Base-by-base conservation (phyloP, 192 early-diverging fungal species). In the Spizellomyces punctatus region DNA sequence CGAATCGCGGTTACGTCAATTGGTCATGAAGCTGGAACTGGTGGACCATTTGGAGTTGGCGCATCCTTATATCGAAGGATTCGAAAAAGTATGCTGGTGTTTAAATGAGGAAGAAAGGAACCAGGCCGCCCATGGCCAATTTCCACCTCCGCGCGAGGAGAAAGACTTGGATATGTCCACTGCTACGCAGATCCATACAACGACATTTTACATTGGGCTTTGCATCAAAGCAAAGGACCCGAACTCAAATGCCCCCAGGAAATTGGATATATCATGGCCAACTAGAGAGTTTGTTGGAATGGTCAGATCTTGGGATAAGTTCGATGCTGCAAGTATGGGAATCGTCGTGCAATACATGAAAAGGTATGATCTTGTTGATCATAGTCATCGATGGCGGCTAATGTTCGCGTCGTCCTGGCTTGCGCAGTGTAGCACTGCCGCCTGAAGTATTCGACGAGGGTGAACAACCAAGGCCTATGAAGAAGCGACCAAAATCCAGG, bases 131-230 rank as follows among this genome's bases (percentile, higher is more conserved):
- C 85, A 90, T 52, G 96, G 94, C 22, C 83, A 76, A 14, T 80
- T 86, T 61, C 66, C 77, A 41, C 63, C 62, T 8, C 27, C 67
- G 6, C 43, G 64, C 6, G 65, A 56, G n/a, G 50, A 67, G 10
- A 58, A 57, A 16, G 64, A 63, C 6, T 49, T 66, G 9, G 79
- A 78, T n/a, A 49, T 76, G 19, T 67, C 74, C n/a, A 71, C 83
- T 56, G 57, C 78, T 69, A 54, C 57, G 54, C 55, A 36, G 16
- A 79, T 94, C 14, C 89, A 88, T 66, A 92, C 91, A 5, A 91
- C 94, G 6, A 88, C 88, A 12, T 97, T 96, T 73, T 98, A 98
- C 73, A 87, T 99, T 76, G 97, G 96, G 4, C 73, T 99, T 14
- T 73, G 80, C 43, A 83, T 95, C 36, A 82, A 84, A 46, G 78